Evolutionary conservation across 306 rosid genomes (phyloP).

Genomic region (Medicago ruthenica): DNA sequence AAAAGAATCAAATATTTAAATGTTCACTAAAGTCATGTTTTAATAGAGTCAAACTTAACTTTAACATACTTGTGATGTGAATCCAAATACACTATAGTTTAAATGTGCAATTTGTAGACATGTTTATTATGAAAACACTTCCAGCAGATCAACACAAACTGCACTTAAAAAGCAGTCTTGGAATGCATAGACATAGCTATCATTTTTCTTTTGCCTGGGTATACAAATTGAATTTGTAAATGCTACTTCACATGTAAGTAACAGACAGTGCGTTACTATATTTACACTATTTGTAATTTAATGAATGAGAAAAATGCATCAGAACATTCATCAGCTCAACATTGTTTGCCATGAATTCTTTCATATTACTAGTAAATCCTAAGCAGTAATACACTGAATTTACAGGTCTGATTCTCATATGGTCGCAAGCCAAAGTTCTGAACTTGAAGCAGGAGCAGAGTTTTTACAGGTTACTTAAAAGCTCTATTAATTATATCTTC

Average conservation of each 20-base stretch:
- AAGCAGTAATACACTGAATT: not conserved
- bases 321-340: no score
- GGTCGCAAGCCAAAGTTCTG: conserved; percentile 16
- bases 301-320: conserved; percentile 3
- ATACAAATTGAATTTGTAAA: no score
- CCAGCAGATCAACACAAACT: no score
- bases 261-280: no score
- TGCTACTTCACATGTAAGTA: no score
- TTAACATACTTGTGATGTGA: not conserved
- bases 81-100: no score
- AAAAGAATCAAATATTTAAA: not conserved
- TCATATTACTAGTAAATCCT: conserved; percentile 1
- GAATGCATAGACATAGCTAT: no score
- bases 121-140: no score
- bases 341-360: conserved; percentile 13
- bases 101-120: no score
- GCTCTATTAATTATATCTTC: not conserved
- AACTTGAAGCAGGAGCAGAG: conserved; percentile 46
- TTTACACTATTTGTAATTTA: no score
- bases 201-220: no score
- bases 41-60: not conserved
- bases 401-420: conserved; percentile 30
- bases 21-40: not conserved
- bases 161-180: no score
- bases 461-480: conserved; percentile 42